Evolutionary conservation across 441 rosid species (phyloP), one percentile per base, ranked within the genome.

Genomic region (Gossypium lobatum): DNA sequence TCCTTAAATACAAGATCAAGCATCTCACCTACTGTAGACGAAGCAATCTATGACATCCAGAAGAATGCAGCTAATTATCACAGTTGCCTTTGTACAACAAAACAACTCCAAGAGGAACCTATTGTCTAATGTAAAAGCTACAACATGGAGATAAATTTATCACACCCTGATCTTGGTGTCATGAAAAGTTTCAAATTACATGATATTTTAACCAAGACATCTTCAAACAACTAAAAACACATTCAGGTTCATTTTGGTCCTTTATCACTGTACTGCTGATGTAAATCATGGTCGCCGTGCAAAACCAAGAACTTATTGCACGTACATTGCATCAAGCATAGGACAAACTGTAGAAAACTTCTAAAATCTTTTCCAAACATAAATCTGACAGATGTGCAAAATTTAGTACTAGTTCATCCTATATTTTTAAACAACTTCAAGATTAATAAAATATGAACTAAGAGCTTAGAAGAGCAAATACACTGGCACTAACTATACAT

Each of bases 41-140:
- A 84, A 69, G 86, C 61, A 76, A 92, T 80, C 99, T 96, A 95
- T 84, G 82, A 70, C 53, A 83, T 75, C 74, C 74, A 83, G 13
- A 62, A 78, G 34, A 52, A 64, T 61, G 13, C 77, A 78, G 52
- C 71, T 34, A 48, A 54, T 48, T 64, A 73, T 45, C 37, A 66
- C n/a, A 67, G 60, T 71, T 42, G 71, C 50, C 34, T 45, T 64
- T 9, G 13, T 21, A 21, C 11, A 65, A 16, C 28, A 0, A 17
- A 57, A 46, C 17, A 46, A 70, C 54, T 18, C 42, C 64, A 73
- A 16, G 25, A 71, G 53, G 73, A 70, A 70, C 73, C 4, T 52
- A 57, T 58, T 54, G 11, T 74, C 31, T 59, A 50, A 50, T 26
- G 4, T 37, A 71, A 52, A 71, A 55, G 53, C 37, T 39, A 21